Evolutionary conservation across 768 basidiomycete genomes (phyloP), one percentile per base, ranked within the genome.

Genomic region (Boletales sp.): DNA sequence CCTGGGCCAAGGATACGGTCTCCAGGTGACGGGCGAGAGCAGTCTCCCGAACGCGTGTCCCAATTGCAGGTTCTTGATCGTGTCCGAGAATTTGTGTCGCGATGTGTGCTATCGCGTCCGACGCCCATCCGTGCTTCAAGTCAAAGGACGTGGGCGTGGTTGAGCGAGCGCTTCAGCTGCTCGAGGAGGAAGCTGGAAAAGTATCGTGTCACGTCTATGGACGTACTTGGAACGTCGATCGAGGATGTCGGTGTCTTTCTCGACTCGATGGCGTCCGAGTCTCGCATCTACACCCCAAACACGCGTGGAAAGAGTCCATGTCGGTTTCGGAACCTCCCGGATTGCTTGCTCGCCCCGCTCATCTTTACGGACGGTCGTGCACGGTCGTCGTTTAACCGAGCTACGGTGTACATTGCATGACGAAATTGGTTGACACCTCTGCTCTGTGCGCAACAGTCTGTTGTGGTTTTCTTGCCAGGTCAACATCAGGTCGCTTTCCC

Each of bases 241-340:
- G 89, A 90, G 64, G 86, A 90, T 49, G 85, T 90, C 40, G 86
- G 90, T 49, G 85, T 90, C 40, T 91, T 92, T 71, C 74, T 92
- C 18, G 75, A 78, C 35, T 67, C 90, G 15, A 88, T 90, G 85
- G 66, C 66, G 42, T 70, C 75, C 5, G 59, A 66, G 45, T 40
- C 15, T 24, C 49, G n/a, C 31, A 21, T 12, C 1, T 48, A 35
- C 17, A 57, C 41, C 2, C 38, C 31, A 15, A 69, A 76, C 24
- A 67, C n/a, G 72, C 12, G 54, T 52, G 4, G 53, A 62, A 13
- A 56, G 7, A 60, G 38, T 61, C 54, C 15, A 51, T 57, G 32
- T 40, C 47, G 15, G 21, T 29, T 5, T 48, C 41, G 7, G 7
- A 43, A 11, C 1, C n/a, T 54, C 11, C 21, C 55, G 12, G 53